Base-by-base conservation (phyloP, 2,329 filamentous ascomycete genomes). In the Calonectria honghensis region DNA sequence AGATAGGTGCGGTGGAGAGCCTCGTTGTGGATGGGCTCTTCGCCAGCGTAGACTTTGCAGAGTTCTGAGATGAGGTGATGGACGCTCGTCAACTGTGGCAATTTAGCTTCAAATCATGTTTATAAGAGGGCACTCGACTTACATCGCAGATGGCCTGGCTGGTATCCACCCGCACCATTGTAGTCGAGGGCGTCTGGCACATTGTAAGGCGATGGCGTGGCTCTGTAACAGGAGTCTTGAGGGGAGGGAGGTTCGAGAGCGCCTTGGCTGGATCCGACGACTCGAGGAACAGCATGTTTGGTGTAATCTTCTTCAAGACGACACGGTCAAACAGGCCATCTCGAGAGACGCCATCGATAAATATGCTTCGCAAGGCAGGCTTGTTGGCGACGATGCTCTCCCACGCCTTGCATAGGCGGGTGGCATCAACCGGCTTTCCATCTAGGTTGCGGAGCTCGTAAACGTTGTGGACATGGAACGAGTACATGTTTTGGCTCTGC, bases 271-370 rank as follows among this genome's bases (percentile, higher is more conserved):
- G 85, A 78, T 79, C 68, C 0, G 82, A 83, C 2, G 86, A 86
- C 67, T 91, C 89, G 57, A 91, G 86, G 68, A 90, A 91, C 6
- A 91, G 82, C 86, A 91, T 90, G 45, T 84, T 86, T 0, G 89
- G 88, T 0, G 88, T 90, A 20, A 85, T 84, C 61, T 84, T 86
- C 11, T 85, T 85, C 2, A 91, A 80, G 7, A 91, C 82, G 14
- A 90, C 84, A 76, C 87, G 88, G 72, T 90, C 88, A 72, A 88
- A 90, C 0, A 90, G 81, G 0, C 88, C 87, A 7, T 87, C 85
- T 48, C 87, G 85, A 14, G 88, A 87, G 16, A 89, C 83, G 41
- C 88, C 89, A 59, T 89, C 88, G 54, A 87, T 87, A 72, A 91
- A 91, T 24, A 90, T 83, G 4, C 89, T 90, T 51, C 89, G 81